Percentiles rank a stretch among this genome's conserved stretches.
These are phyloP conservation scores for Xerophyta viscosa DNA, from an alignment of 106 monocot genomes.

Conservation along the genomic window DNA sequence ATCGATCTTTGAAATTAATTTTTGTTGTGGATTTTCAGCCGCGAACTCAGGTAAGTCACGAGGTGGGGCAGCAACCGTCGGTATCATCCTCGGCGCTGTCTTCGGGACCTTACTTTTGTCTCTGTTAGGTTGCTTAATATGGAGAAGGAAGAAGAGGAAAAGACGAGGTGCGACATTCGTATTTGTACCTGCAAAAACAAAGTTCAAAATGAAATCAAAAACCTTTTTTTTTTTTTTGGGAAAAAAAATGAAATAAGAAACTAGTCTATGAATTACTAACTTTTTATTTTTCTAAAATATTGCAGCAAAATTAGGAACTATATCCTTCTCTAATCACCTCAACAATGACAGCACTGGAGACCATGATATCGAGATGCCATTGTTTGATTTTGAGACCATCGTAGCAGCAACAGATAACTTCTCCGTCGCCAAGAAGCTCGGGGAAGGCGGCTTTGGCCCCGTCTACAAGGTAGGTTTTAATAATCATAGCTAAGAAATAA, in stretches of 20 bases:
- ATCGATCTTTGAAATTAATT: background rate
- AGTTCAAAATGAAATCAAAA: too few species aligned
- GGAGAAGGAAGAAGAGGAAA: conserved; percentile 10
- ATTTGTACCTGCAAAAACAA: background rate
- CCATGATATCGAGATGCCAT: conserved; percentile 14
- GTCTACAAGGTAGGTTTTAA: conserved; percentile 19
- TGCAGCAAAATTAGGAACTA: background rate
- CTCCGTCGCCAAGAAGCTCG: conserved; percentile 14
- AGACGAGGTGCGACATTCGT: background rate
- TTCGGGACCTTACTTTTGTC: background rate
- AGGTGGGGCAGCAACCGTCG: background rate
- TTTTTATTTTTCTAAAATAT: background rate
- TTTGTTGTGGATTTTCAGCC: background rate
- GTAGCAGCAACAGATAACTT: conserved; percentile 23
- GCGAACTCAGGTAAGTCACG: background rate
- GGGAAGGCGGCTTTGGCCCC: conserved; percentile 35
- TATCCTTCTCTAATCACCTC: background rate
- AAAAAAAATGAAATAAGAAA: too few species aligned
- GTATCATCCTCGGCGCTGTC: background rate
- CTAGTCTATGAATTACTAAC: too few species aligned
- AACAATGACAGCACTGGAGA: background rate
- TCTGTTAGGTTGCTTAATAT: conserved; percentile 2
- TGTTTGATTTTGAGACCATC: conserved; percentile 14
- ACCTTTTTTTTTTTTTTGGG: background rate
- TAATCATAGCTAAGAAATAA: background rate